A percentile compares a stretch with the other conserved stretches of the same genome.
phyloP scores from a whole-genome alignment of 78 protist genomes.

The Dictyostelium brefeldianum region DNA sequence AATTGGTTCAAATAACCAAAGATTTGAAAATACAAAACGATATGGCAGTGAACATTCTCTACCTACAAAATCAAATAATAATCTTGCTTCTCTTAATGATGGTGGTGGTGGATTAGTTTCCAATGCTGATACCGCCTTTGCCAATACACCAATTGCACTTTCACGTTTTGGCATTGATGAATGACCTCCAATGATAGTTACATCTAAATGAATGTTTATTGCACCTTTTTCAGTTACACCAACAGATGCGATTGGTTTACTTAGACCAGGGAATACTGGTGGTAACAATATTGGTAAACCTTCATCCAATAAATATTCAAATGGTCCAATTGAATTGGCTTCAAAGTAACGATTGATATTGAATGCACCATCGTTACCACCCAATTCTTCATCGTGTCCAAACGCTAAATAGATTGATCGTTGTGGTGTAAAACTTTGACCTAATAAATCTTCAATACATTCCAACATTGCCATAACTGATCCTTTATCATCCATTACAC shows the following conservation, averaged over 20 bases:
- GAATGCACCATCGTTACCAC: slow-evolving; percentile 49
- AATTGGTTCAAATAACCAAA: slow-evolving; percentile 68
- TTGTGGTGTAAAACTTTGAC: slow-evolving; percentile 34
- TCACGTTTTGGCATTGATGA: slow-evolving; percentile 61
- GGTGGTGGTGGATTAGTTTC: slow-evolving; percentile 49
- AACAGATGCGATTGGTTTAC: slow-evolving; percentile 34
- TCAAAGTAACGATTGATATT: slow-evolving; percentile 2
- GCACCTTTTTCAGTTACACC: slow-evolving; percentile 61
- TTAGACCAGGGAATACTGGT: slow-evolving; percentile 67
- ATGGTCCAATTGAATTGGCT: background rate
- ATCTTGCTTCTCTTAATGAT: background rate
- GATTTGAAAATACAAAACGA: slow-evolving; percentile 43
- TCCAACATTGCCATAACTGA: slow-evolving; percentile 42
- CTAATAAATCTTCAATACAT: slow-evolving; percentile 38
- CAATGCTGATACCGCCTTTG: slow-evolving; percentile 41
- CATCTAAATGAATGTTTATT: slow-evolving; percentile 1
- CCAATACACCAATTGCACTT: slow-evolving; percentile 64
- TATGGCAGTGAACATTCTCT: slow-evolving; percentile 57
- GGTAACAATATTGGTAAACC: slow-evolving; percentile 46
- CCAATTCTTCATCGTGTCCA: slow-evolving; percentile 79
- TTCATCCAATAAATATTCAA: slow-evolving; percentile 66
- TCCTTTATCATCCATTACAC: slow-evolving; percentile 65
- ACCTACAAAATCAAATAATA: slow-evolving; percentile 50
- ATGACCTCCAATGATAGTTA: slow-evolving; percentile 48
- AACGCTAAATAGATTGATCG: slow-evolving; percentile 66